Evolutionary conservation across 1,284 basidiomycete species (phyloP), one percentile per base, ranked within the genome.

Genomic region (Inonotus hispidus): DNA sequence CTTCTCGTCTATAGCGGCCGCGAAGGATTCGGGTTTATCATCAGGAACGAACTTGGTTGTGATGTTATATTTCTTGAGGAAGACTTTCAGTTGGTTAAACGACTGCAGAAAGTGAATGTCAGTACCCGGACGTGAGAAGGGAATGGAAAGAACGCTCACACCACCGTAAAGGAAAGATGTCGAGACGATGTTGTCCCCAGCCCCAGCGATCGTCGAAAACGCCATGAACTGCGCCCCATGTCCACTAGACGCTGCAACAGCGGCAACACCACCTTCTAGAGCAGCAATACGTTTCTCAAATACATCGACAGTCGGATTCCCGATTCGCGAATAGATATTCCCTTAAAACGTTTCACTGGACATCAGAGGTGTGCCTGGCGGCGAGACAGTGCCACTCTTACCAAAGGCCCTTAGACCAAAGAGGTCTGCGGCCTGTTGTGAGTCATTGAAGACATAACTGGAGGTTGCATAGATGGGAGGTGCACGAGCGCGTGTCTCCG

Each of bases 81-180:
- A 86, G 27, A 92, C 91, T 79, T 93, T 94, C 77, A 95, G 87
- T 71, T 94, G 92, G 69, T 95, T 95, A 78, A 89, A 94, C 3
- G 90, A 93, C 82, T 83, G 68, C 32, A 54, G 25, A 52, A 14
- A 21, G 14, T 1, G 13, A 16, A 35, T 14, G 7, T 52, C 10
- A 52, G 32, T 19, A 13, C 35, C 50, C 7, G 14, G 11, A 23
- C 13, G 41, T 2, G 8, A 10, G 19, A 19, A 43, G 13, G 25
- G n/a, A 45, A 21, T 3, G 8, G 5, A 56, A 10, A 46, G 0
- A 55, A n/a, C 23, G 70, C 82, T 68, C 66, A 86, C 84, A 25
- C 86, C 87, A 54, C 87, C 87, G 63, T 89, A 90, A 4, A 90
- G 73, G 67, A 78, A 82, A 2, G 83, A 85, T 77, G 86, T 85